Evolutionary conservation across 2,329 filamentous ascomycete species (phyloP).

Genomic region (Scedosporium apiospermum): DNA sequence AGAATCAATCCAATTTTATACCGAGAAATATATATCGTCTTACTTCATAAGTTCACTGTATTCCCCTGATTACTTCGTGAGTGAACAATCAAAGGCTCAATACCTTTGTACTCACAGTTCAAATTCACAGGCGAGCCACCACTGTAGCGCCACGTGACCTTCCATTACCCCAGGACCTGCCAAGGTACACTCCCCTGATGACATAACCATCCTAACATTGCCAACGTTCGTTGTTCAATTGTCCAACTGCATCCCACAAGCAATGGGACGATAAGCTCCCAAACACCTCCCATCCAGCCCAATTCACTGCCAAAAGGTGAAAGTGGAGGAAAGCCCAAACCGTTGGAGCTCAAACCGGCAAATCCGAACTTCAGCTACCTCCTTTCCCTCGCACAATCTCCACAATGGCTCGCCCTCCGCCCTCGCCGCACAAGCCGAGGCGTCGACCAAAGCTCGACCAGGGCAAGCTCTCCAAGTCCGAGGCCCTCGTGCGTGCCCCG

Average conservation of each 20-base stretch:
- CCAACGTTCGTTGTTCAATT: not conserved
- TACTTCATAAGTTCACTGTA: no score
- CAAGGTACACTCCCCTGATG: not conserved
- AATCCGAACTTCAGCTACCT: not conserved
- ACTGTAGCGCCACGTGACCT: no score
- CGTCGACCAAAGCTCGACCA: slow-evolving; percentile 45
- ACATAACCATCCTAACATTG: not conserved
- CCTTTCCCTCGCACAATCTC: slow-evolving; percentile 8
- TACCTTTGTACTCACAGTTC: no score
- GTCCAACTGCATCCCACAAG: not conserved
- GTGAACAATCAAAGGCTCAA: no score
- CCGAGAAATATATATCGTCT: no score
- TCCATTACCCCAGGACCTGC: no score
- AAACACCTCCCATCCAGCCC: not conserved
- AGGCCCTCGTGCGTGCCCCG: slow-evolving; percentile 45
- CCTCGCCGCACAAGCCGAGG: slow-evolving; percentile 50
- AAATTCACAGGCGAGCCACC: no score
- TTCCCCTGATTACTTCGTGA: no score
- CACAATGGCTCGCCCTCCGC: slow-evolving; percentile 43
- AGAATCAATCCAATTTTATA: no score
- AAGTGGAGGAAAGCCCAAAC: not conserved
- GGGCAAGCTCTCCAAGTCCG: slow-evolving; percentile 27
- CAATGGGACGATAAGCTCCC: not conserved
- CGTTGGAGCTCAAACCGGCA: not conserved
- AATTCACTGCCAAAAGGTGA: not conserved